phyloP scores from a whole-genome alignment of 805 yeast species.

The Candida germanica region DNA sequence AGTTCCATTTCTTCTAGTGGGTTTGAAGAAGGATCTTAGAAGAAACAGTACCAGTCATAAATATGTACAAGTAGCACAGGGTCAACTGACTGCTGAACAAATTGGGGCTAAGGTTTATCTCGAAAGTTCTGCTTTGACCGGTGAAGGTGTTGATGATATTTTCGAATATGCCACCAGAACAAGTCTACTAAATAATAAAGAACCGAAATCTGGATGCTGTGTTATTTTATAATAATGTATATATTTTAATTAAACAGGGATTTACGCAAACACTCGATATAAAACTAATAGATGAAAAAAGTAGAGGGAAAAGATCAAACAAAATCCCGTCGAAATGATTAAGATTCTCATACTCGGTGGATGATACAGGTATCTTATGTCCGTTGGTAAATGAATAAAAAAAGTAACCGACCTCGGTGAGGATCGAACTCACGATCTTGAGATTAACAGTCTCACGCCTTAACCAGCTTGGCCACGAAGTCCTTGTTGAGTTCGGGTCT shows the following conservation, averaged over 20 bases:
- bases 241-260: no score
- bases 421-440: conserved; percentile 27
- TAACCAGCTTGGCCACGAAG: conserved; percentile 29
- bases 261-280: no score
- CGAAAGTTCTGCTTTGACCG: conserved; percentile 89
- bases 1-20: conserved; percentile 75
- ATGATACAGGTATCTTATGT: no score
- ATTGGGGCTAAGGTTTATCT: conserved; percentile 82
- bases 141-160: conserved; percentile 92
- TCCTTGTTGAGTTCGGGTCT: conserved; percentile 9
- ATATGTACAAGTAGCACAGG: conserved; percentile 56
- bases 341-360: no score
- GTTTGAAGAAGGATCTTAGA: conserved; percentile 80
- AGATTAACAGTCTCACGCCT: conserved; percentile 30
- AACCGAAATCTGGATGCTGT: conserved; percentile 31
- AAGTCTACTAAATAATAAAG: conserved; percentile 49
- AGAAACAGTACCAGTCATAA: conserved; percentile 35
- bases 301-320: no score
- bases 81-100: conserved; percentile 65
- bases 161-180: conserved; percentile 89
- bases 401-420: conserved; percentile 22
- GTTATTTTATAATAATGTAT: conserved; percentile 21
- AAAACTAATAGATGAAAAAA: no score
- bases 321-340: no score
- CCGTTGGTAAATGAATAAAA: no score